Conservation (phyloP, 208 protist genomes). For the Tritrichomonas foetus region DNA sequence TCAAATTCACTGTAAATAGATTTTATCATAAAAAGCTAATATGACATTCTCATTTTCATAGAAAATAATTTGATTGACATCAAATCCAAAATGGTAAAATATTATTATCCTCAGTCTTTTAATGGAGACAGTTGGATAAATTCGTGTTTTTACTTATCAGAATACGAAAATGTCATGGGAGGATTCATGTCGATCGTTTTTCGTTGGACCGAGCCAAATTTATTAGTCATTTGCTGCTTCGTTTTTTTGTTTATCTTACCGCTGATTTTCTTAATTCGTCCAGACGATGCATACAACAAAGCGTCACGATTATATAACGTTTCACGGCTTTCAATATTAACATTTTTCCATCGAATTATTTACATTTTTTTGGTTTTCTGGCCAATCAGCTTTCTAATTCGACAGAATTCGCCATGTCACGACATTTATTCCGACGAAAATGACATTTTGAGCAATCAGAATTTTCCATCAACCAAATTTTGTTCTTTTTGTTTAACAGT, state of each 20-base stretch:
- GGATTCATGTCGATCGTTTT: background rate
- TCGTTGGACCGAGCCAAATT: background rate
- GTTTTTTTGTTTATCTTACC: background rate
- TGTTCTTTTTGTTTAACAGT: background rate
- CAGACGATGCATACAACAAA: conserved; percentile 5
- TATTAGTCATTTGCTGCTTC: background rate
- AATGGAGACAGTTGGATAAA: no score
- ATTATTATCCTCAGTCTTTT: no score
- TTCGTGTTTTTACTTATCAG: no score
- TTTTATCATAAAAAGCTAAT: no score
- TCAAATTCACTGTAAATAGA: no score
- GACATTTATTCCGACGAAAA: no score
- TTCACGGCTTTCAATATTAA: conserved; percentile 18
- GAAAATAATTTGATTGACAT: no score
- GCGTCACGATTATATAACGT: background rate
- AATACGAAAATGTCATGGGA: no score
- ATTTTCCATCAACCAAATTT: background rate
- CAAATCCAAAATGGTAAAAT: no score
- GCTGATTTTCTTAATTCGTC: background rate
- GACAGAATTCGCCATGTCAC: background rate
- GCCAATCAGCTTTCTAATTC: background rate
- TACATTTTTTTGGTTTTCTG: background rate
- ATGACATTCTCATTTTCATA: no score
- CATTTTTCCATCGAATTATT: background rate
- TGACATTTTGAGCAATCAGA: background rate